Base-by-base conservation (phyloP, 768 basidiomycete genomes). In the Wakefieldia striispora region DNA sequence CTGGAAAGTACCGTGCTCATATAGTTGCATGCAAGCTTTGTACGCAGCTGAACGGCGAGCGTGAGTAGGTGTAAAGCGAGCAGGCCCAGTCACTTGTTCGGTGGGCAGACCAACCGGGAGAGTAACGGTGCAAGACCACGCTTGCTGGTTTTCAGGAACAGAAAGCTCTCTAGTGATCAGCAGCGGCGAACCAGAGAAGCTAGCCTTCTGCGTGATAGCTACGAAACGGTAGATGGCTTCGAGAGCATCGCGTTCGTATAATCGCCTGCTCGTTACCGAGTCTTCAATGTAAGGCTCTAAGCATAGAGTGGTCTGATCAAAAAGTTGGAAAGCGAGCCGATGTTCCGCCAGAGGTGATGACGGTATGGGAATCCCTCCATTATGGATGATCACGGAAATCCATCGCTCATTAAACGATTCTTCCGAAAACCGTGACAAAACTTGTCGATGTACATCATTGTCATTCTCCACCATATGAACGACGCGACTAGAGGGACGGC, bases 381-480 rank as follows among this genome's bases (percentile, higher is more conserved):
- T 50, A 40, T 59, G 60, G 68, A 68, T 35, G n/a, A 81, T 56
- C 4, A 68, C 67, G 43, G 79, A 69, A 7, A 77, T 72, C 84
- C 86, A 86, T 31, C 68, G 55, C 63, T 81, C 72, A 16, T 67
- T 65, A 9, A 71, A 62, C 45, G 74, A 69, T 12, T 70, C 54
- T 29, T 68, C 70, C 7, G 74, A 72, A 13, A 75, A 68, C 24
- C 64, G 70, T 21, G 74, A 68, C n/a, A 88, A 47, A 31, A 77
- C 72, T 37, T 74, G 78, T 20, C 76, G 77, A 56, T 86, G 83
- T 13, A 63, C 55, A 50, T 80, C 77, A 53, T 81, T 83, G 4
- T 72, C 76, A 53, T 75, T 72, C 61, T 88, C 81, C 19, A 77
- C 73, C 77, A 90, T 78, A 59, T 86, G 77, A 6, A 89, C 65